These are phyloP conservation scores for Pseudogymnoascus sp. DNA, from an alignment of 2,329 filamentous ascomycete species.

Conservation along the genomic window DNA sequence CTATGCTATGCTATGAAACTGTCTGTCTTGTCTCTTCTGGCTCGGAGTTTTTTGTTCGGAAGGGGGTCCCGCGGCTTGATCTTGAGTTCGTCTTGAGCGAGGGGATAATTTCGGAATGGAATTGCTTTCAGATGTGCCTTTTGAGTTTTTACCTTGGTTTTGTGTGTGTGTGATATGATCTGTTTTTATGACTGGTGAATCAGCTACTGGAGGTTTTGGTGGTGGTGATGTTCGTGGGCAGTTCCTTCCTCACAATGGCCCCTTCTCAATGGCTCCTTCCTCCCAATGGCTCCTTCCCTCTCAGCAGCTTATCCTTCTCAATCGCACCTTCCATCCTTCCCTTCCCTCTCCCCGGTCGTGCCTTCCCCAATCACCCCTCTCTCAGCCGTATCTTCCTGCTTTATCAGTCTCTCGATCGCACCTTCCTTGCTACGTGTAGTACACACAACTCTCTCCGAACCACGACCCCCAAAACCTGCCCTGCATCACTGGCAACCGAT, in stretches of 20 bases:
- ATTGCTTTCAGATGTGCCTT: not conserved
- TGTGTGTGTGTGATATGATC: not conserved
- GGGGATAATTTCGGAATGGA: not conserved
- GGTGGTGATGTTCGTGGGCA: not conserved
- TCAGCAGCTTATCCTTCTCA: not conserved
- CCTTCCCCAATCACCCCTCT: not conserved
- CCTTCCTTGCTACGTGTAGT: not conserved
- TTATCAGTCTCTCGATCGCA: not conserved
- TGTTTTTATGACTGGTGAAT: not conserved
- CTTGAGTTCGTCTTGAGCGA: not conserved
- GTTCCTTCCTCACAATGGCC: not conserved
- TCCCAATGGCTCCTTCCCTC: not conserved
- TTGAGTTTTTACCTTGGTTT: not conserved
- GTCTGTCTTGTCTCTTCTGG: not conserved
- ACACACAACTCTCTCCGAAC: not conserved
- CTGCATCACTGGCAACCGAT: not conserved
- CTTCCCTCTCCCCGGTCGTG: not conserved
- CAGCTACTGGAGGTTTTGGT: not conserved
- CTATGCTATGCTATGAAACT: not conserved
- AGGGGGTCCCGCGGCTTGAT: not conserved
- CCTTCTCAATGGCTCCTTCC: no score
- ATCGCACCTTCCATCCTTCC: not conserved
- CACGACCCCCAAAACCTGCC: no score
- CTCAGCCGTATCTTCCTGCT: not conserved
- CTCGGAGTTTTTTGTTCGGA: not conserved